Evolutionary conservation across 306 rosid species (phyloP).

Genomic region (Fragaria vesca): DNA sequence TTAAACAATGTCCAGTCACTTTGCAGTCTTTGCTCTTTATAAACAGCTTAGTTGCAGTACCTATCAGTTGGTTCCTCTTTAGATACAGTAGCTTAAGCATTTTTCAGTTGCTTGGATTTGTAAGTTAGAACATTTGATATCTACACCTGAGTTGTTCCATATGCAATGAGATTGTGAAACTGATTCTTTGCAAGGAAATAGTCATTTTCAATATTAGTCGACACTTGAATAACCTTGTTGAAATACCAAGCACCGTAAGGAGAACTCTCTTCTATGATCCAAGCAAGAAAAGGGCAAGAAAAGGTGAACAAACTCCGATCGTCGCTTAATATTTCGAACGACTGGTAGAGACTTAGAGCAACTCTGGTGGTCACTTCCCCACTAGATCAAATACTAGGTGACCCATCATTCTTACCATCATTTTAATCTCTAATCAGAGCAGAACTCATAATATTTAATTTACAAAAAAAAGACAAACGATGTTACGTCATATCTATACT

Average conservation of each 20-base stretch:
- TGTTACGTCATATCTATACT: too few species aligned
- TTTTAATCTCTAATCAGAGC: too few species aligned
- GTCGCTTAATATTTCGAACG: neutral
- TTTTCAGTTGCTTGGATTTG: neutral
- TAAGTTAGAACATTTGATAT: neutral
- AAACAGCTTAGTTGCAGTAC: neutral
- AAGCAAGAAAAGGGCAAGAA: too few species aligned
- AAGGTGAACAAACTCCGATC: neutral
- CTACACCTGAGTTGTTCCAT: neutral
- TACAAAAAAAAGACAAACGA: neutral
- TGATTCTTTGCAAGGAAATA: neutral
- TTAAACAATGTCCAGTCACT: neutral
- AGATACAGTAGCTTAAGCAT: neutral
- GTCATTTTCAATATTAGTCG: neutral
- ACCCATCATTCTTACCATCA: neutral
- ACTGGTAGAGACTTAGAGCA: too few species aligned
- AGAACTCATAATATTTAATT: too few species aligned
- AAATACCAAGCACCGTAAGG: too few species aligned
- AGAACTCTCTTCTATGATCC: too few species aligned
- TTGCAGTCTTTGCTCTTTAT: neutral
- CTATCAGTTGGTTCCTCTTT: neutral
- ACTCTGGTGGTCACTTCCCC: too few species aligned
- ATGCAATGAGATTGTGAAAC: neutral
- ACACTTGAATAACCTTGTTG: too few species aligned
- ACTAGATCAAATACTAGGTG: neutral